These are phyloP conservation scores for Phytophthora palmivora DNA, from an alignment of 352 stramenopile genomes.

Conservation along the genomic window DNA sequence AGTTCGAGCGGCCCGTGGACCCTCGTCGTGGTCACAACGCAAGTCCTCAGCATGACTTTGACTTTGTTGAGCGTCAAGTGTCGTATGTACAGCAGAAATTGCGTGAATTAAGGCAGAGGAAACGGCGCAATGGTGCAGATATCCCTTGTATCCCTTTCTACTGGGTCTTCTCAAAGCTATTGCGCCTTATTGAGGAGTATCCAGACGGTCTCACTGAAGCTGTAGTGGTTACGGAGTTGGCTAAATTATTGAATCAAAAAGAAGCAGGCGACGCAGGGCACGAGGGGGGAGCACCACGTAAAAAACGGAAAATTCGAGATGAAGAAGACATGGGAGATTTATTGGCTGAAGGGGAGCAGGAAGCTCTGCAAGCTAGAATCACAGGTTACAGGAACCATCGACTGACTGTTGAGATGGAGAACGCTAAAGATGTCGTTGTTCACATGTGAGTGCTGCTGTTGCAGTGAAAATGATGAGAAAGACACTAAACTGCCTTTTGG, in stretches of 20 bases:
- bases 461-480: too few relatives aligned
- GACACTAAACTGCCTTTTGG: background rate
- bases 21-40: background rate
- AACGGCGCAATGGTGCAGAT: slow-evolving; percentile 29
- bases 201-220: slow-evolving; percentile 73
- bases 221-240: slow-evolving; percentile 68
- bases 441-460: slow-evolving; percentile 35
- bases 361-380: slow-evolving; percentile 46
- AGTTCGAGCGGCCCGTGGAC: slow-evolving; percentile 35
- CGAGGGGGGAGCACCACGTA: background rate
- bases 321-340: slow-evolving; percentile 43
- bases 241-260: slow-evolving; percentile 47
- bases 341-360: slow-evolving; percentile 49
- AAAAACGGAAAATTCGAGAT: slow-evolving; percentile 34
- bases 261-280: slow-evolving; percentile 16
- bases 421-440: slow-evolving; percentile 19
- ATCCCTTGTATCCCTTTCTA: slow-evolving; percentile 45
- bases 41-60: slow-evolving; percentile 4
- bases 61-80: slow-evolving; percentile 62
- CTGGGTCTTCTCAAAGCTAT: slow-evolving; percentile 65
- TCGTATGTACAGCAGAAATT: slow-evolving; percentile 49
- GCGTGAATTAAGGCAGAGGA: slow-evolving; percentile 45
- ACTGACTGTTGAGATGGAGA: slow-evolving; percentile 42
- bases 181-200: slow-evolving; percentile 69
- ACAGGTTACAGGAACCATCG: slow-evolving; percentile 46